Evolutionary conservation across 805 yeast species (phyloP), one percentile per base, ranked within the genome.

Genomic region (Kodamaea kaohsiungensis): DNA sequence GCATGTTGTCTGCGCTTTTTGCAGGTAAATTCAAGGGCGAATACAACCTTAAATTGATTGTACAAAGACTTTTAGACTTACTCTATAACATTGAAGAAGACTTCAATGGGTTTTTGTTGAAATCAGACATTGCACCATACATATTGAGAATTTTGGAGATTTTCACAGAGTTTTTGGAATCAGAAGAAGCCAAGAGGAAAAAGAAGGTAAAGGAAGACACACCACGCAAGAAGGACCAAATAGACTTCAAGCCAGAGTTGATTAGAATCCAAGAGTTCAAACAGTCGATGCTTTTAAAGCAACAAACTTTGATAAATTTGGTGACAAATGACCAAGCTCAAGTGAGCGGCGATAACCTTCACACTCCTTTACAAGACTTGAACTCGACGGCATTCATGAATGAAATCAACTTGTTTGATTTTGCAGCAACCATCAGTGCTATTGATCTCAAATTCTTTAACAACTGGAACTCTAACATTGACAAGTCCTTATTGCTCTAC

Each of bases 401-500:
- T 30, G 65, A 68, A 35, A 55, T 82, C 33, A 81, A 84, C 59
- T 63, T 84, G 15, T 74, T 80, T 2, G 73, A 75, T 6, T 70
- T 92, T 40, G 88, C 93, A 0, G 66, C 74, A 10, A 86, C 87
- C 59, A 80, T 93, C 42, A 85, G 86, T 58, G 71, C 76, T 17
- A 86, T 91, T 54, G 90, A 89, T 65, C 72, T 86, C 54, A 79
- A 79, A 50, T 89, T 88, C 62, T 84, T 83, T 67, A 70, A 69
- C 16, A 63, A 70, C 2, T 93, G 98, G 98, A 86, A 89, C 53
- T 91, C 97, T 2, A 80, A 86, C 56, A 70, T 75, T 12, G 98
- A 93, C 70, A 84, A 87, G 54, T 87, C 96, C 0, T 75, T 92
- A 53, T 75, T 91, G 39, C 84, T 87, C 57, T 85, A 72, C 75